phyloP scores from a whole-genome alignment of 1,139 yeast species.

The Saccharomyces hybrid region DNA sequence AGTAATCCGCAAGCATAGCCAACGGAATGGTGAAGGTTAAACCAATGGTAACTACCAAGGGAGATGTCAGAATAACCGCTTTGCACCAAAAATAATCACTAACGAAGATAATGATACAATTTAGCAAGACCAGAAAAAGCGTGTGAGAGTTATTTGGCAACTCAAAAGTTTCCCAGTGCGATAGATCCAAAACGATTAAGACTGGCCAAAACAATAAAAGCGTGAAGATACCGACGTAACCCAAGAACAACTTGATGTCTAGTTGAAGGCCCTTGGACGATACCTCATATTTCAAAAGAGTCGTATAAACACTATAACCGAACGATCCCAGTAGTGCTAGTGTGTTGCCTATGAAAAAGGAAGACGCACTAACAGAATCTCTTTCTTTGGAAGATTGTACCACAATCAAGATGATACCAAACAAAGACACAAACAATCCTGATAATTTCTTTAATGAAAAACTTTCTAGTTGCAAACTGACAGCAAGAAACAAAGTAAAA shows the following conservation, averaged over 20 bases:
- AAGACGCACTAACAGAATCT: slow-evolving; percentile 21
- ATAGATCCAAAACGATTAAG: slow-evolving; percentile 52
- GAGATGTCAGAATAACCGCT: slow-evolving; percentile 87
- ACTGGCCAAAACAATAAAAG: slow-evolving; percentile 78
- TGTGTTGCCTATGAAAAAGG: slow-evolving; percentile 62
- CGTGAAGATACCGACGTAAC: slow-evolving; percentile 87
- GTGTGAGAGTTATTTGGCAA: slow-evolving; percentile 53
- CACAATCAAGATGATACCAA: slow-evolving; percentile 47
- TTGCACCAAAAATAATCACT: slow-evolving; percentile 95
- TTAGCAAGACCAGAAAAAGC: slow-evolving; percentile 48
- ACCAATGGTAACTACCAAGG: slow-evolving; percentile 92
- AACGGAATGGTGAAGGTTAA: slow-evolving; percentile 87
- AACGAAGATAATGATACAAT: slow-evolving; percentile 70
- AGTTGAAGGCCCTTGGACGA: slow-evolving; percentile 58
- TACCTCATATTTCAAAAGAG: slow-evolving; percentile 66
- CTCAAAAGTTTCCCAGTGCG: slow-evolving; percentile 62
- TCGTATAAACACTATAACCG: slow-evolving; percentile 87
- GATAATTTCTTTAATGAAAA: slow-evolving; percentile 57
- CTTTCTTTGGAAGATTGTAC: neutral
- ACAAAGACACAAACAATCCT: slow-evolving; percentile 63
- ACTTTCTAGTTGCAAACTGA: slow-evolving; percentile 59
- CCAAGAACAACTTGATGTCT: slow-evolving; percentile 83
- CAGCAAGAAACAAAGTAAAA: slow-evolving; percentile 83
- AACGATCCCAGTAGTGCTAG: slow-evolving; percentile 79
- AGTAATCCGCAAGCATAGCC: slow-evolving; percentile 43